Evolutionary conservation across 2,329 filamentous ascomycete genomes (phyloP), one percentile per base, ranked within the genome.

Genomic region (Coniella vitis): DNA sequence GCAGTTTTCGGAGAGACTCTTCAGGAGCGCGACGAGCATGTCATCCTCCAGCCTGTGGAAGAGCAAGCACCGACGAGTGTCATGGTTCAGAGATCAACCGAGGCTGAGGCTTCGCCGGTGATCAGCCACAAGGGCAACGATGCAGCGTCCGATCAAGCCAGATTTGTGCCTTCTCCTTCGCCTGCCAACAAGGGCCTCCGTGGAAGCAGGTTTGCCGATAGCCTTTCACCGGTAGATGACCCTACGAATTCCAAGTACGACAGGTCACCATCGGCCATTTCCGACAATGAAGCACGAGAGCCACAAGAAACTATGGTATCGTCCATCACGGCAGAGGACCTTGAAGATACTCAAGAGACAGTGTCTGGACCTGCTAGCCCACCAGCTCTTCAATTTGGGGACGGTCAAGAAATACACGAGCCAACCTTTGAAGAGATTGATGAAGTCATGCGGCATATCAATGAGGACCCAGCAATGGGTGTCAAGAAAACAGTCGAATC

Each of bases 361-460:
- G 41, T 55, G n/a, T 59, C 61, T 3, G 53, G 63, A 37, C 58
- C 60, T 29, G 61, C 65, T 35, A 63, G 57, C 45, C 59, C 56
- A 36, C 61, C 60, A 38, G 61, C 59, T 2, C 55, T 61, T 7
- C 43, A 45, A 0, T 45, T 40, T 17, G 56, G 54, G n/a, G 57
- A 56, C 16, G 45, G 51, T 45, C 60, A 56, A 19, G 48, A 55
- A 2, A 50, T 48, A 9, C 55, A 54, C n/a, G 55, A 59, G 19
- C 73, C 70, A 7, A 79, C 83, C 0, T 87, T 87, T 58, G 84
- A 91, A 57, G 90, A 96, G 61, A 90, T 96, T 59, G 90, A 96
- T 69, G 88, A 86, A 38, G 83, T 96, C 45, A 95, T 97, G 89
- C 81, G 84, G 55, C 85, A 93, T 52, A 77, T 96, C 58, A 84